Evolutionary conservation across 805 yeast genomes (phyloP), one percentile per base, ranked within the genome.

Genomic region (Metschnikowia santaceciliae): DNA sequence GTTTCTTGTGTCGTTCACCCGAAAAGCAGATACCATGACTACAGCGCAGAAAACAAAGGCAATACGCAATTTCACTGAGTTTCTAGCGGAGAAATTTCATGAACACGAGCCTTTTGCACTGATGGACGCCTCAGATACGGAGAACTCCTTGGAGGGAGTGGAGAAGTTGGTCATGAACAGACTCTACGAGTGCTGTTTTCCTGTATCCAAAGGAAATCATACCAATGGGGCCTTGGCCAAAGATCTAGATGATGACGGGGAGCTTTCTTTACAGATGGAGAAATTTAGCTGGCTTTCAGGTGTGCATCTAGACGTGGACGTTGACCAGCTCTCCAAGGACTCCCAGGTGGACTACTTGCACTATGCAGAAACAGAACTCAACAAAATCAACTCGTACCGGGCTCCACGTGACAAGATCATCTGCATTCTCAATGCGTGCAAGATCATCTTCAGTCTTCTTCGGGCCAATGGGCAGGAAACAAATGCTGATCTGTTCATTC

Each of bases 321-420:
- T 61, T 19, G 62, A 63, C 7, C 62, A 66, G 41, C 68, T 82
- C 20, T 70, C 77, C 19, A 67, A 70, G 71, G 50, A 51, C 32
- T 51, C 49, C 7, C 30, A 42, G 6, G 48, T 62, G 14, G 65
- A 63, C 33, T 68, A 91, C 82, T 66, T 78, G 82, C 58, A 75
- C 65, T 59, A 75, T 51, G 94, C 97, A 0, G 78, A 84, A 1
- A 74, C 72, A 11, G 98, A 94, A 67, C 74, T 94, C 45, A 73
- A 76, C 55, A 90, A 90, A 59, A 83, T 94, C 61, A 86, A 87
- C 66, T 77, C 81, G 48, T 95, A 86, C 65, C 80, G 95, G 59
- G 92, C 98, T 0, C 99, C 99, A 14, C 75, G 99, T 48, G 99
- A 95, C 64, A 94, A 94, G 63, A 82, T 90, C 55, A 89, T 94